Conservation (phyloP, 2,329 filamentous ascomycete genomes). For the Neonectria ditissima region DNA sequence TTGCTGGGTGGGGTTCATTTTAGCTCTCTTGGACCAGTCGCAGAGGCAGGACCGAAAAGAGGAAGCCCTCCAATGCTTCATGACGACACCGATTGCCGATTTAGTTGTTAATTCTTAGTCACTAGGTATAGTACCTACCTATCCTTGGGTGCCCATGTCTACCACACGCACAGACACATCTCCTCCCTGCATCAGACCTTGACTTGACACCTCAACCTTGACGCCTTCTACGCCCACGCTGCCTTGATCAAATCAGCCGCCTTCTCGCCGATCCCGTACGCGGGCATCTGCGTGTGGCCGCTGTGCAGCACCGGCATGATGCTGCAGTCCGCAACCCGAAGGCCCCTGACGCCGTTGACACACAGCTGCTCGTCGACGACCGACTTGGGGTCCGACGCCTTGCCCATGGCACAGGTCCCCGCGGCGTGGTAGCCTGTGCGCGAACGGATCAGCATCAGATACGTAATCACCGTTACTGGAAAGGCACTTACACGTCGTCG, state of each 20-base stretch:
- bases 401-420: constrained; percentile 51
- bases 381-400: constrained; percentile 59
- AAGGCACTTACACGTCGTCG: constrained; percentile 66
- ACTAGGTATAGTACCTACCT: background rate
- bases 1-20: too few species aligned
- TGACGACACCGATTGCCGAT: background rate
- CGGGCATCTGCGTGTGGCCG: constrained; percentile 66
- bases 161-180: background rate
- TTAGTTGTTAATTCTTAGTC: background rate
- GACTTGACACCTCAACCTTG: constrained; percentile 1
- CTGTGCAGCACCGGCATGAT: constrained; percentile 64
- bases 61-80: background rate
- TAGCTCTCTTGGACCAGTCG: too few species aligned
- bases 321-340: constrained; percentile 67
- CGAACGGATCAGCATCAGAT: background rate
- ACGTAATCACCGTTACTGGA: background rate
- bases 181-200: background rate
- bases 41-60: background rate
- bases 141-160: background rate
- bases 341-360: constrained; percentile 62
- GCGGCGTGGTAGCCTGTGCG: constrained; percentile 37
- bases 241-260: constrained; percentile 61
- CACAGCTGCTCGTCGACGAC: constrained; percentile 66
- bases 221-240: constrained; percentile 30
- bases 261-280: constrained; percentile 68